Percentiles rank a stretch among this genome's conserved stretches.
Conservation (phyloP, 768 basidiomycete species). For the Russula sp. region DNA sequence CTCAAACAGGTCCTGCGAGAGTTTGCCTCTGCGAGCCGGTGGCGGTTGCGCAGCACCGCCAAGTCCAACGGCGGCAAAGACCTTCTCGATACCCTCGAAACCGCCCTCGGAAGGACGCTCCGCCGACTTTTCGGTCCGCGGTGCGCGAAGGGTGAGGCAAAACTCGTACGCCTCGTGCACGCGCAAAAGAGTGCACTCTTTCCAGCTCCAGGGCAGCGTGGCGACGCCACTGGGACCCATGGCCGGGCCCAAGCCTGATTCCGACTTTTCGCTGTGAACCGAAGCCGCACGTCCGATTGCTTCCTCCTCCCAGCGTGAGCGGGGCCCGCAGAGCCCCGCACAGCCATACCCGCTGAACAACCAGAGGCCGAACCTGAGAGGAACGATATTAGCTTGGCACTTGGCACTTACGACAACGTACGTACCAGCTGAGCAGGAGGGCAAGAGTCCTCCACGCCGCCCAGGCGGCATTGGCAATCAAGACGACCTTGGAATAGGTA, state of each 20-base stretch:
- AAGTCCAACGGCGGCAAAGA: slow-evolving; percentile 49
- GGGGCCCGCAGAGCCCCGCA: slow-evolving; percentile 78
- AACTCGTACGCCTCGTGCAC: slow-evolving; percentile 79
- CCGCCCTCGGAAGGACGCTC: slow-evolving; percentile 27
- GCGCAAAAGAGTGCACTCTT: slow-evolving; percentile 57
- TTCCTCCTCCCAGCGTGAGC: slow-evolving; percentile 79
- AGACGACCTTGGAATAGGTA: slow-evolving; percentile 66
- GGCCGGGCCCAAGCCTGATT: slow-evolving; percentile 16
- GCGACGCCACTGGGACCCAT: slow-evolving; percentile 27
- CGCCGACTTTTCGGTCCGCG: slow-evolving; percentile 28
- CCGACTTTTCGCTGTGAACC: slow-evolving; percentile 41
- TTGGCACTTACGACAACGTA: not conserved
- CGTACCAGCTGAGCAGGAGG: slow-evolving; percentile 61
- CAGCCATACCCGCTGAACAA: slow-evolving; percentile 66
- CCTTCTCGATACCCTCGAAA: slow-evolving; percentile 52
- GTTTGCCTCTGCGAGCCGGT: slow-evolving; percentile 48
- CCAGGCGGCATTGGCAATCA: slow-evolving; percentile 77
- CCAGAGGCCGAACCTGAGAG: slow-evolving; percentile 67
- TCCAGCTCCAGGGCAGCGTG: slow-evolving; percentile 70
- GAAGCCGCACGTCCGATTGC: slow-evolving; percentile 54
- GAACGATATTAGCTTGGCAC: not conserved
- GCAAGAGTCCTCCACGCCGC: slow-evolving; percentile 67
- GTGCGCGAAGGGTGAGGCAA: slow-evolving; percentile 46
- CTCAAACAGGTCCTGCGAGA: slow-evolving; percentile 60
- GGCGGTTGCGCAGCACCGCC: slow-evolving; percentile 35